Evolutionary conservation across 2,329 filamentous ascomycete genomes (phyloP).

Genomic region (Trichoderma breve): DNA sequence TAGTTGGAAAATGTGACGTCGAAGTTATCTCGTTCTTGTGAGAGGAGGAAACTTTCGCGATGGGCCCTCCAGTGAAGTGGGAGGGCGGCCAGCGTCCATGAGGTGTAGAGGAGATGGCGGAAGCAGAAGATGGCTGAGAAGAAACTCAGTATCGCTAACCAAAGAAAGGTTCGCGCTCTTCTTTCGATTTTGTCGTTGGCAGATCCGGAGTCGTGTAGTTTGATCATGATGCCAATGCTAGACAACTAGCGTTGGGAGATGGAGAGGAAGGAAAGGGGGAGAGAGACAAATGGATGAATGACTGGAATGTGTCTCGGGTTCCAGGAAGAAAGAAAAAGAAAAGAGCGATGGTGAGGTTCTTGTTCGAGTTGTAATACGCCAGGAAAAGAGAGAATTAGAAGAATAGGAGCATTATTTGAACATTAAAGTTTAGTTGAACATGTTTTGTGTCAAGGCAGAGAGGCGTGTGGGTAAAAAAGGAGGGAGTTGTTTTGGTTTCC

Average conservation of each 20-base stretch:
- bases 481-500: background rate
- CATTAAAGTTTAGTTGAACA: conserved; percentile 6
- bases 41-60: conserved; percentile 30
- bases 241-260: background rate
- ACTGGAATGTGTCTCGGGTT: background rate
- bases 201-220: background rate
- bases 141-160: conserved; percentile 16
- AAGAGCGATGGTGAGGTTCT: background rate
- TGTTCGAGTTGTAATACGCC: background rate
- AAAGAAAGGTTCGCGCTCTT: conserved; percentile 14
- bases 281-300: background rate
- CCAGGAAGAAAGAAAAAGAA: background rate
- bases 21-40: conserved; percentile 29
- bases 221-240: conserved; percentile 4
- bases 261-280: background rate
- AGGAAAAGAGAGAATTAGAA: background rate
- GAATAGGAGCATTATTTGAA: background rate
- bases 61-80: conserved; percentile 29
- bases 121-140: conserved; percentile 20
- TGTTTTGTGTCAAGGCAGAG: background rate
- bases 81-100: conserved; percentile 32
- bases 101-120: conserved; percentile 27
- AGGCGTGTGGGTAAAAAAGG: background rate
- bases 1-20: conserved; percentile 37
- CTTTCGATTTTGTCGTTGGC: background rate